phyloP scores from a whole-genome alignment of 441 rosid species.

The Populus hybrid region DNA sequence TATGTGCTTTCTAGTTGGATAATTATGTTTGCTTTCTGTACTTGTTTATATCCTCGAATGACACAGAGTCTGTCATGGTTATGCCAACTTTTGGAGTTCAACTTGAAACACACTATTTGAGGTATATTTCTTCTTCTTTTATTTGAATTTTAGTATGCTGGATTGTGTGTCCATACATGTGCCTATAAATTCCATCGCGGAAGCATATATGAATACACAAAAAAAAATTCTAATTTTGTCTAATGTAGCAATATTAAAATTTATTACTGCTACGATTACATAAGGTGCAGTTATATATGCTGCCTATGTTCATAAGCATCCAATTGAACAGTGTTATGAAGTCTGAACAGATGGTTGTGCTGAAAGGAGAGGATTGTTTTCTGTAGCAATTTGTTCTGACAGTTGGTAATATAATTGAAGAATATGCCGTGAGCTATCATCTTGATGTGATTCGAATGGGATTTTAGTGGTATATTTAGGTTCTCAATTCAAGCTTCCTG shows the following conservation, averaged over 20 bases:
- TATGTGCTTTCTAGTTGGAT: not conserved
- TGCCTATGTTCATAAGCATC: not conserved
- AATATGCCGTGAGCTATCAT: not conserved
- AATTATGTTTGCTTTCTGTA: slow-evolving; percentile 6
- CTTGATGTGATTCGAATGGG: not conserved
- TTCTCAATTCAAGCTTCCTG: not conserved
- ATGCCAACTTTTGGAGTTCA: slow-evolving; percentile 87
- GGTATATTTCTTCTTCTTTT: slow-evolving; percentile 33
- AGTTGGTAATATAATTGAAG: not conserved
- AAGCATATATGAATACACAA: not conserved
- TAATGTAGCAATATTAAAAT: not conserved
- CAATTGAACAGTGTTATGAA: not conserved
- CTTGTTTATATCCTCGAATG: slow-evolving; percentile 23
- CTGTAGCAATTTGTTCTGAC: not conserved
- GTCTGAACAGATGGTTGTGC: not conserved
- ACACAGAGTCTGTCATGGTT: slow-evolving; percentile 70
- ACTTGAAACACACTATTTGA: slow-evolving; percentile 72
- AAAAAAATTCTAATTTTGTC: not conserved
- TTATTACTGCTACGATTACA: not conserved
- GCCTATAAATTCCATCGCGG: not conserved
- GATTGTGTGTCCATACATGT: too few relatives aligned
- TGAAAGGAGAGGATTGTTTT: not conserved
- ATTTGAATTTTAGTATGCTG: not conserved
- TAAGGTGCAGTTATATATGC: not conserved
- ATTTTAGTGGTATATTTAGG: not conserved